Conservation (phyloP, 768 basidiomycete genomes). For the Rickenella mellea region DNA sequence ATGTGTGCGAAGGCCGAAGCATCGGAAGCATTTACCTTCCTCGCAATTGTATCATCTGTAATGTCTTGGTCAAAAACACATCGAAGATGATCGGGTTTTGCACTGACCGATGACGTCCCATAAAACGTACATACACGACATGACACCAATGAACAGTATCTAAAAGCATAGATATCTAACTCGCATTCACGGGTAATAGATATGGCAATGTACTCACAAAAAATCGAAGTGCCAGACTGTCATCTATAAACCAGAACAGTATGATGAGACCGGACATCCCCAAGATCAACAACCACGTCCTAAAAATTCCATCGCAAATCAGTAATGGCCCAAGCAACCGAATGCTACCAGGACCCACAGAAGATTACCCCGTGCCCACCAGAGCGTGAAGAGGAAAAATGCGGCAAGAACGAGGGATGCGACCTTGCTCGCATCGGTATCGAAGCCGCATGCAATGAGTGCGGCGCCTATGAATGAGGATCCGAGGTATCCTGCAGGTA, state of each 20-base stretch:
- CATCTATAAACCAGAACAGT: constrained; percentile 76
- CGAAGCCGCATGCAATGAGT: constrained; percentile 81
- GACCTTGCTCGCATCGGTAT: constrained; percentile 82
- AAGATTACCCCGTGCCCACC: constrained; percentile 76
- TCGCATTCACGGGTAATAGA: not conserved
- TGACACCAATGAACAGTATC: constrained; percentile 78
- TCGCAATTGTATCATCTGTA: constrained; percentile 72
- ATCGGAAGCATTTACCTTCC: constrained; percentile 82
- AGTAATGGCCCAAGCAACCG: not conserved
- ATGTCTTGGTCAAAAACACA: not conserved
- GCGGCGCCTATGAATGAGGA: constrained; percentile 80
- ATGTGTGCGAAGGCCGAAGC: constrained; percentile 78
- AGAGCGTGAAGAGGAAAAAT: constrained; percentile 83
- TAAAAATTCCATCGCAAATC: constrained; percentile 23
- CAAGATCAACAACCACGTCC: constrained; percentile 71
- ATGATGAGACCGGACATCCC: constrained; percentile 75
- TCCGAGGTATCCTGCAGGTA: constrained; percentile 82
- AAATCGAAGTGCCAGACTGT: constrained; percentile 67
- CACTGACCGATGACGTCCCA: constrained; percentile 78
- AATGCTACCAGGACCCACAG: constrained; percentile 35
- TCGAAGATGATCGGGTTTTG: not conserved
- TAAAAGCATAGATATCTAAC: constrained; percentile 13
- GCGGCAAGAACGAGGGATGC: constrained; percentile 70
- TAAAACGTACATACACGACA: constrained; percentile 80
- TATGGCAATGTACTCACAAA: constrained; percentile 36